A percentile compares a stretch with the other conserved stretches of the same genome.
Evolutionary conservation across 306 rosid species (phyloP).

Genomic region (Citrullus colocynthis): DNA sequence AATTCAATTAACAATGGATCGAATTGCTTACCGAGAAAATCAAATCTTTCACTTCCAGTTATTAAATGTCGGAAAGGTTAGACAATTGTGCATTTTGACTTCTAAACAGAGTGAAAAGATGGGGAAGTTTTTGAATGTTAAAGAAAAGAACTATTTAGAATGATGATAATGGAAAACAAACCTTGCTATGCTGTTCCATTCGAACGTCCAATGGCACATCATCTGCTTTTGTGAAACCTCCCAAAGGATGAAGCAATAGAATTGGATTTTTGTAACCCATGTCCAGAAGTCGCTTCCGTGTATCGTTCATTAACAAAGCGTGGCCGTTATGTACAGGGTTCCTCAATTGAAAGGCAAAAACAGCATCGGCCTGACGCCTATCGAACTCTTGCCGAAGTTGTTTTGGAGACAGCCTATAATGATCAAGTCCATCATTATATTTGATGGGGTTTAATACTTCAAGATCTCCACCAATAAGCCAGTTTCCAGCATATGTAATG

Average conservation of each 20-base stretch:
- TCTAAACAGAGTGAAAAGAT: neutral
- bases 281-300: constrained; percentile 64
- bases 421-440: constrained; percentile 83
- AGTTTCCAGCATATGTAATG: constrained; percentile 74
- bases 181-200: constrained; percentile 99
- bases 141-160: neutral
- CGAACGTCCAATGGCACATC: constrained; percentile 97
- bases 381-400: constrained; percentile 86
- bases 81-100: neutral
- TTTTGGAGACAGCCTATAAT: constrained; percentile 79
- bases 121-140: neutral
- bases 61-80: neutral
- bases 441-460: constrained; percentile 68
- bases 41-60: neutral
- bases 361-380: constrained; percentile 80
- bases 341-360: constrained; percentile 87
- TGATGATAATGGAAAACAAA: constrained; percentile 8
- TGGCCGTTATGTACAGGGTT: constrained; percentile 97
- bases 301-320: constrained; percentile 91
- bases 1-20: neutral
- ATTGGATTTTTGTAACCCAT: constrained; percentile 94
- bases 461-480: constrained; percentile 93
- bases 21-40: neutral
- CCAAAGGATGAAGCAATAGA: constrained; percentile 87
- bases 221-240: constrained; percentile 84